Conservation (phyloP, 148 eudicot genomes). For the Tetragonia tetragonoides region DNA sequence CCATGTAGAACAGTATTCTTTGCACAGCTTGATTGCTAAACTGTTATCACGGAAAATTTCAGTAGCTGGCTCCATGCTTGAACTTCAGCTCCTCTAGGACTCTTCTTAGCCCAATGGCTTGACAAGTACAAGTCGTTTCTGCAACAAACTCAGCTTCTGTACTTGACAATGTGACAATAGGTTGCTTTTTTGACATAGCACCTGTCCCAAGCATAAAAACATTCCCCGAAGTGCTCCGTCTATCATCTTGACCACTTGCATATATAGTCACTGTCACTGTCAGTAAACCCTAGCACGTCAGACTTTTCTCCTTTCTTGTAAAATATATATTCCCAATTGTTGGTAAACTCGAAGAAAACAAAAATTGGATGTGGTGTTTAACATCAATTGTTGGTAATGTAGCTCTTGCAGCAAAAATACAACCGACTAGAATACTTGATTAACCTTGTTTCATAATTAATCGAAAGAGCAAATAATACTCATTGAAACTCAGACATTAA, state of each 20-base stretch:
- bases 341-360: too few relatives aligned
- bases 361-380: too few relatives aligned
- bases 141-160: background rate
- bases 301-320: conserved; percentile 3
- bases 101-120: conserved; percentile 5
- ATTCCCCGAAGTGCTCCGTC: background rate
- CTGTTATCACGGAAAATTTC: conserved; percentile 14
- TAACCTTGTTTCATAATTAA: too few relatives aligned
- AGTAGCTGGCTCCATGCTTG: background rate
- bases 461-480: too few relatives aligned
- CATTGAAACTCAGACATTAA: too few relatives aligned
- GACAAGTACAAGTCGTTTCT: background rate
- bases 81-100: conserved; percentile 10
- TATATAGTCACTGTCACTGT: conserved; percentile 7
- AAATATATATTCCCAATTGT: background rate
- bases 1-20: conserved; percentile 11
- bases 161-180: too few relatives aligned
- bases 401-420: too few relatives aligned
- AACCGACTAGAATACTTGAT: too few relatives aligned
- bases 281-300: background rate
- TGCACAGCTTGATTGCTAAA: conserved; percentile 8
- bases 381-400: too few relatives aligned
- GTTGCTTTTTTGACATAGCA: background rate
- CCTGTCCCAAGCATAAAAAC: background rate
- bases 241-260: too few relatives aligned